Evolutionary conservation across 768 basidiomycete genomes (phyloP), one percentile per base, ranked within the genome.

Genomic region (Epithele typhae): DNA sequence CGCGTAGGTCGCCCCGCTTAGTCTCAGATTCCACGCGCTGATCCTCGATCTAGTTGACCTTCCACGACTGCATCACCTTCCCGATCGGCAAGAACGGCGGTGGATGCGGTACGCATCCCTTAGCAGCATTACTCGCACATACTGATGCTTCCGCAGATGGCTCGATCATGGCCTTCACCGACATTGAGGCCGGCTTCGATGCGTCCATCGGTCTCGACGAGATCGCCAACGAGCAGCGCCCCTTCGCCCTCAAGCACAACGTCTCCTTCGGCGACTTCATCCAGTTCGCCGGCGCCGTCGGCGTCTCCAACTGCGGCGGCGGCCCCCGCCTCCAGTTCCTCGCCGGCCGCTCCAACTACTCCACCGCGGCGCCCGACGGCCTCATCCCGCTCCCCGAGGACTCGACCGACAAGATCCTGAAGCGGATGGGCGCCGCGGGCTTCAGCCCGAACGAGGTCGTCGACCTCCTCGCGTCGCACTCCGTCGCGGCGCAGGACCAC

Each of bases 141-240:
- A 37, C 25, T 21, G 27, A 46, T 35, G 48, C 32, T 10, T 34
- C 30, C 5, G 63, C 62, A 37, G 77, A 79, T 48, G 78, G 75
- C 23, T 77, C 75, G 4, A 70, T 78, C 49, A 66, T 75, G 48
- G 60, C 64, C 1, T 78, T 79, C 61, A 54, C 59, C 19, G 62
- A 67, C 8, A 66, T 68, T 30, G 77, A 77, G 54, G 60, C 67
- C 18, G 46, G 53, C 7, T 78, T 71, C 60, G 55, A 61, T 6
- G 72, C 74, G 4, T 77, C 76, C 54, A 51, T 51, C 24, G 75
- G 75, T 21, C 53, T 59, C 53, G 69, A 73, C 49, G 72, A 69
- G 24, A 52, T 52, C 25, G 50, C 45, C 39, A 44, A 46, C 22
- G 50, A 40, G 34, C 50, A 51, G 25, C 37, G 38, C n/a, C 50